Percentiles rank a stretch among this genome's conserved stretches.
Evolutionary conservation across 371 early-diverging fungal genomes (phyloP).

Genomic region (Amoeboradix gromovi): DNA sequence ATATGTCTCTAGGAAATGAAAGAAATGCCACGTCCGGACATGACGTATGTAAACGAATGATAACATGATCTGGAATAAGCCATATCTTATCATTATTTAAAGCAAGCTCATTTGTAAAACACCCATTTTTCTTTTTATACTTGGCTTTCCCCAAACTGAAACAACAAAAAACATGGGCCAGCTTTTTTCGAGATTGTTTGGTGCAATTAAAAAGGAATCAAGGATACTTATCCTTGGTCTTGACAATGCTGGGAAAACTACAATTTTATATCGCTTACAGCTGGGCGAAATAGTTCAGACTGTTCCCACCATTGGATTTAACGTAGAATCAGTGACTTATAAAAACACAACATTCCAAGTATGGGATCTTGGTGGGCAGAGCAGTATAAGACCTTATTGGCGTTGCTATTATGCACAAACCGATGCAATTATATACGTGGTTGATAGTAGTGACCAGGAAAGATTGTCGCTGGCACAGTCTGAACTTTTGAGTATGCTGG

Average conservation of each 20-base stretch:
- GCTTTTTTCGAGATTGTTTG: slow-evolving; percentile 19
- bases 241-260: slow-evolving; percentile 82
- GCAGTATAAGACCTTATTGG: slow-evolving; percentile 79
- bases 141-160: no score
- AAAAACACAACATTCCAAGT: slow-evolving; percentile 90
- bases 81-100: no score
- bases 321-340: slow-evolving; percentile 74
- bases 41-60: no score
- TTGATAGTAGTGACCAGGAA: slow-evolving; percentile 72
- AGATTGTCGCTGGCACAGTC: slow-evolving; percentile 55
- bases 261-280: slow-evolving; percentile 36
- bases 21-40: no score
- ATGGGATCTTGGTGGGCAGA: slow-evolving; percentile 91
- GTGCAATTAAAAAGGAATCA: slow-evolving; percentile 36
- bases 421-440: slow-evolving; percentile 84
- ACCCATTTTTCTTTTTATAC: no score
- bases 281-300: slow-evolving; percentile 83
- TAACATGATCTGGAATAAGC: no score
- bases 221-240: slow-evolving; percentile 75
- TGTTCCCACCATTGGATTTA: slow-evolving; percentile 72
- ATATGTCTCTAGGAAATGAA: no score
- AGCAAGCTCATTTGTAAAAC: no score
- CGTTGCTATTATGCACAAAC: slow-evolving; percentile 79
- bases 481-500: slow-evolving; percentile 60
- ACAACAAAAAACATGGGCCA: slow-evolving; percentile 17